Evolutionary conservation across 2,329 filamentous ascomycete genomes (phyloP).

Genomic region (Metarhizium rileyi): DNA sequence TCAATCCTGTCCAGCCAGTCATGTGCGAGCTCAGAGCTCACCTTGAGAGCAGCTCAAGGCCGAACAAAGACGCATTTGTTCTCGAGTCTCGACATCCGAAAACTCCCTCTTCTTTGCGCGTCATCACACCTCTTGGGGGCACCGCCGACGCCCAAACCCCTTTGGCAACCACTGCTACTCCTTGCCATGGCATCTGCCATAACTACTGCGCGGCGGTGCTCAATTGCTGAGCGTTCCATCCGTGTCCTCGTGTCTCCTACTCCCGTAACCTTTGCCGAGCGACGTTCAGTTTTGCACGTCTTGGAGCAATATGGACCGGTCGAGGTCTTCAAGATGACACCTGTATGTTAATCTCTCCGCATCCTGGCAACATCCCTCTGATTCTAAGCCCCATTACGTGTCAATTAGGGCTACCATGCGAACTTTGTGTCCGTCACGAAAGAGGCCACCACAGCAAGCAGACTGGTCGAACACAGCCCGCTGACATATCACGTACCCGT

Average conservation of each 20-base stretch:
- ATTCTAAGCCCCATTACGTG: not conserved
- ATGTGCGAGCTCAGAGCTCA: too few relatives aligned
- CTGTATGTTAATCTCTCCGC: slow-evolving; percentile 7
- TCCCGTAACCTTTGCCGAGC: slow-evolving; percentile 42
- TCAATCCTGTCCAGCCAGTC: too few relatives aligned
- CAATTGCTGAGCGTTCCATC: slow-evolving; percentile 29
- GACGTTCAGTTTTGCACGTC: slow-evolving; percentile 42
- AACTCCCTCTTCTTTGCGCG: not conserved
- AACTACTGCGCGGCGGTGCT: slow-evolving; percentile 6
- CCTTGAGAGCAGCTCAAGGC: too few relatives aligned
- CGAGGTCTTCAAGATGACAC: slow-evolving; percentile 38
- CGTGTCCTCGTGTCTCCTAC: slow-evolving; percentile 42
- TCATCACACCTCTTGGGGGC: too few relatives aligned
- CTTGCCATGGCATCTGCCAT: slow-evolving; percentile 8
- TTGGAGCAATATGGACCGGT: slow-evolving; percentile 40
- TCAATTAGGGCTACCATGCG: slow-evolving; percentile 34
- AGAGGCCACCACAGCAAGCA: slow-evolving; percentile 26
- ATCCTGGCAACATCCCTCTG: not conserved
- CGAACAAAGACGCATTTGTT: too few relatives aligned
- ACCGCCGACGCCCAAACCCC: too few relatives aligned
- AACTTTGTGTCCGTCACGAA: slow-evolving; percentile 42
- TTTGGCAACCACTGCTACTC: not conserved
- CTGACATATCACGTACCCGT: slow-evolving; percentile 33
- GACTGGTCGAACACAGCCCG: slow-evolving; percentile 35
- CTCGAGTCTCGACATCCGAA: too few relatives aligned